phyloP scores from a whole-genome alignment of 768 basidiomycete species.

The Tulasnella sp. region DNA sequence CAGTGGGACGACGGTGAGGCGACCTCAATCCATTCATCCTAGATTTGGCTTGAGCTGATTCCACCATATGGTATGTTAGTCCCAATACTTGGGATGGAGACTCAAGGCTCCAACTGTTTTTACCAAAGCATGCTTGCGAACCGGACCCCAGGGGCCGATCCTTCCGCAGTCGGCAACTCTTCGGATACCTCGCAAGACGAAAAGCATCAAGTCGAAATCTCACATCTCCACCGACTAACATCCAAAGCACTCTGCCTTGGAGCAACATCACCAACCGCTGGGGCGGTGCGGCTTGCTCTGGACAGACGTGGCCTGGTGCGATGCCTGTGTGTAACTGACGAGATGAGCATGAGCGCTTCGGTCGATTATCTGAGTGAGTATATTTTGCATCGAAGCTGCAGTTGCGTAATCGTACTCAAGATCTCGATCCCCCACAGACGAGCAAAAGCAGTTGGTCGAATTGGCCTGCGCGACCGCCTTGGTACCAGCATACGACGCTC shows the following conservation, averaged over 20 bases:
- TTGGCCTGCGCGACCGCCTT: constrained; percentile 70
- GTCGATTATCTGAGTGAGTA: constrained; percentile 55
- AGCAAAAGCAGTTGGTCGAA: constrained; percentile 71
- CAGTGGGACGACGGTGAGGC: too few species aligned
- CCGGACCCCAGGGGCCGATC: not conserved
- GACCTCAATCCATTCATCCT: too few species aligned
- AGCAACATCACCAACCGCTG: constrained; percentile 59
- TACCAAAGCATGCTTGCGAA: constrained; percentile 63
- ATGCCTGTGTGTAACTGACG: constrained; percentile 62
- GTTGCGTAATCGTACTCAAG: not conserved
- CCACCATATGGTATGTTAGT: constrained; percentile 39
- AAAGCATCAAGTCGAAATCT: constrained; percentile 49
- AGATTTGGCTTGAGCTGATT: not conserved
- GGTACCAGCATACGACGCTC: constrained; percentile 56
- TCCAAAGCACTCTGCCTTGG: constrained; percentile 70
- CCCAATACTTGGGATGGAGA: constrained; percentile 63
- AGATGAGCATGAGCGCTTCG: constrained; percentile 61
- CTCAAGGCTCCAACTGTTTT: constrained; percentile 69
- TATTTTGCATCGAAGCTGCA: not conserved
- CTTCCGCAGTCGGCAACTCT: not conserved
- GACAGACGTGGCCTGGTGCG: constrained; percentile 53
- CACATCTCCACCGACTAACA: constrained; percentile 53
- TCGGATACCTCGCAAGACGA: constrained; percentile 43
- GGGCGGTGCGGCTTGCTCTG: constrained; percentile 61
- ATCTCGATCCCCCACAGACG: constrained; percentile 44